phyloP scores from a whole-genome alignment of 2,329 filamentous ascomycete species.

The Fragosphaeria purpurea region DNA sequence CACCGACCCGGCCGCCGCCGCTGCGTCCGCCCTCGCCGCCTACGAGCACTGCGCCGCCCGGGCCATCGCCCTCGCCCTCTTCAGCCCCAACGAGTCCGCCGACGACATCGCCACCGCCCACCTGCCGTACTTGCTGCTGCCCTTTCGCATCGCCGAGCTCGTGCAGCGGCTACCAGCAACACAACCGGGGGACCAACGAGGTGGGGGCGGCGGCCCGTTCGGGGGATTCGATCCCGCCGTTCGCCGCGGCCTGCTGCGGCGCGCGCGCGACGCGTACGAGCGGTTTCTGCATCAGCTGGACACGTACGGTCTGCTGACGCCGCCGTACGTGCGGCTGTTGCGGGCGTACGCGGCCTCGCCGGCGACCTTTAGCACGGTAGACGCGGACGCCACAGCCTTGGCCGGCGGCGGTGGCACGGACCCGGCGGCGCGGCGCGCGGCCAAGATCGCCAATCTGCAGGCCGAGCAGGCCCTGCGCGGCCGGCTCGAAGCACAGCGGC shows the following conservation, averaged over 20 bases:
- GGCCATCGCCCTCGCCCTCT: constrained; percentile 63
- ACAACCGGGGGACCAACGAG: neutral
- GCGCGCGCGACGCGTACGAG: constrained; percentile 64
- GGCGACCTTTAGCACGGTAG: constrained; percentile 59
- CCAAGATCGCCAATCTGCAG: constrained; percentile 77
- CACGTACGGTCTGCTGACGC: constrained; percentile 62
- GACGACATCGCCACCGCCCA: constrained; percentile 83
- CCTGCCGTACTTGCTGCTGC: constrained; percentile 72
- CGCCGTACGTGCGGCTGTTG: constrained; percentile 57
- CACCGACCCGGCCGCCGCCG: constrained; percentile 59
- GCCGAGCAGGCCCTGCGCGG: constrained; percentile 77
- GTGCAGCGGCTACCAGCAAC: constrained; percentile 54
- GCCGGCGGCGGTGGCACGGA: constrained; percentile 20
- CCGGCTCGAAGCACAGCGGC: constrained; percentile 55
- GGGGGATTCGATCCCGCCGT: constrained; percentile 27
- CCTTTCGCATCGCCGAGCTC: constrained; percentile 72
- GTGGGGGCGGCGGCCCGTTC: neutral
- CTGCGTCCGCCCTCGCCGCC: constrained; percentile 55
- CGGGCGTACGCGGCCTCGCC: constrained; percentile 65
- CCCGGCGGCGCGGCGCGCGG: constrained; percentile 60
- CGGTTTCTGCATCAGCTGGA: constrained; percentile 68
- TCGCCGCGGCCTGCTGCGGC: constrained; percentile 51
- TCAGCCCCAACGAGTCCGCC: constrained; percentile 79
- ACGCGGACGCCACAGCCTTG: neutral
- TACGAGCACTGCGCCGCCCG: constrained; percentile 66